Base-by-base conservation (phyloP, 1,139 yeast species). In the Debaryomyces subglobosus region DNA sequence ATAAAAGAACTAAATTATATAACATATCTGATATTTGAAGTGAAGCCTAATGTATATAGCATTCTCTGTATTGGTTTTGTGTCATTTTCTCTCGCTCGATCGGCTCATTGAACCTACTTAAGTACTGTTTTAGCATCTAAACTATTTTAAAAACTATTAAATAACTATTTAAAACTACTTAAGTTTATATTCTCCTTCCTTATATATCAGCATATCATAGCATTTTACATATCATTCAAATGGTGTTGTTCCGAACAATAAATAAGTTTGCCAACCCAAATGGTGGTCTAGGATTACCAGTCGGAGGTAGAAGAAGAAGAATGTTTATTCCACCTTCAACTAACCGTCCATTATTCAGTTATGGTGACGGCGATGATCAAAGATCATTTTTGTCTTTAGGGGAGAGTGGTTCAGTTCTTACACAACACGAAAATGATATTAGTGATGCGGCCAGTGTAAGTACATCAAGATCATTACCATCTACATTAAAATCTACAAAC, bases 321-420 rank as follows among this genome's bases (percentile, higher is more conserved):
- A 58, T 77, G 21, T 86, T 82, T 62, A 78, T 86, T n/a, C 89
- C 90, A 1, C 90, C 91, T 0, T 81, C 88, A 39, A 85, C 89
- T 1, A 79, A 82, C 55, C 79, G 81, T 45, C 91, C 91, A 1
- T 66, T 86, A 46, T 86, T 86, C 55, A 71, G 77, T 39, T 85
- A 85, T 60, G 86, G 84, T 35, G 78, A 72, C 21, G 83, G 79
- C 13, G 81, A 74, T 41, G 91, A 84, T 57, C 87, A 84, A 58
- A 66, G 91, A 49, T 85, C 90, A 23, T 86, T 85, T 59, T 67
- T 85, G 20, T 73, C 78, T 8, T 60, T 68, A 37, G 70, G 68
- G 32, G 79, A 74, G 50, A 63, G 64, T 27, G 71, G 74, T 2
- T 75, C 81, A 10, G 77, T 74, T 24, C 69, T 74, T 13, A 67